Base-by-base conservation (phyloP, 257 asterid genomes). In the Anisodus tanguticus region DNA sequence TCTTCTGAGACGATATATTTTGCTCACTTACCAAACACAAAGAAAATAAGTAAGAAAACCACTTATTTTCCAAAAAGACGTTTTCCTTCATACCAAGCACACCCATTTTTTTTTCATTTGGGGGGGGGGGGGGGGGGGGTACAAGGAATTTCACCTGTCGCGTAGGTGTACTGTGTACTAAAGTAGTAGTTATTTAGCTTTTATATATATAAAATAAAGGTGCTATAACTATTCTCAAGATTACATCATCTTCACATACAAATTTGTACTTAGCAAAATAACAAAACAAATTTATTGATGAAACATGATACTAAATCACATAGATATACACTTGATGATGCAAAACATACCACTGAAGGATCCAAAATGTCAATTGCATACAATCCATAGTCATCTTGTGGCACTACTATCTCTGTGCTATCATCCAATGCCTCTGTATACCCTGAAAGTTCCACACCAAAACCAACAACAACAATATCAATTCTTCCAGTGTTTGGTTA, bases 351-450 rank as follows among this genome's bases (percentile, higher is more conserved):
- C 5, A 86, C 12, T 59, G 99, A 92, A 89, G 99, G 99, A 89
- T 96, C 99, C 92, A 96, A 88, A 86, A 96, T 90, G 88, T 94
- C 98, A 90, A 96, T 94, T 71, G 99, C 98, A 86, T 92, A 96
- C 43, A 96, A 94, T 64, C 99, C 99, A 86, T 92, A 86, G 90
- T 96, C 99, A 93, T 96, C 98, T 89, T 93, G 89, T 51, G 99
- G 99, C 84, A 96, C 99, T 55, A 88, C 87, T 76, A 96, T 90
- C 82, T 93, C 98, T 64, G 86, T 84, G 81, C 86, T 88, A 83
- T 88, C 88, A 84, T 96, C 98, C 90, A 96, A 84, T 82, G 94
- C 53, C 88, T 96, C 99, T 3, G 97, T 92, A 82, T 94, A 96
- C 78, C 99, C 99, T 94, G 90, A 85, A 80, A 49, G 85, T 82